These are phyloP conservation scores for Colletotrichum gloeosporioides DNA, from an alignment of 2,329 filamentous ascomycete genomes.

Conservation along the genomic window DNA sequence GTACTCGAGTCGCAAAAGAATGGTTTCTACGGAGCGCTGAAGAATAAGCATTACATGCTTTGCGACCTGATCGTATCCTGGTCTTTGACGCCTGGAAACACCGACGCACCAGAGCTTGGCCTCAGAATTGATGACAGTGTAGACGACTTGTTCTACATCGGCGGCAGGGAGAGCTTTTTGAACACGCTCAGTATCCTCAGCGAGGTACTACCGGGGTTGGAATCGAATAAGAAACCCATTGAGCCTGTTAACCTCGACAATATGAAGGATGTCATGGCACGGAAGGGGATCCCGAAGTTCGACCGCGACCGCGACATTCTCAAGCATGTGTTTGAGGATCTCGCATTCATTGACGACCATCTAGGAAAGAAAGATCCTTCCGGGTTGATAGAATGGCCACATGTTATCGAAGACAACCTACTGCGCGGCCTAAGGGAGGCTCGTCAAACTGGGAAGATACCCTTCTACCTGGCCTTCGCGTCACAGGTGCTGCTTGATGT, in stretches of 20 bases:
- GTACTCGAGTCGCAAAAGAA: slow-evolving; percentile 22
- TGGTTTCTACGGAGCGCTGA: neutral
- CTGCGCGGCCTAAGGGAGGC: slow-evolving; percentile 38
- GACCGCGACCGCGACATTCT: neutral
- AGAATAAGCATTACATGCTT: neutral
- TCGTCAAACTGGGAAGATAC: slow-evolving; percentile 30
- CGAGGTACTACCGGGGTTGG: neutral
- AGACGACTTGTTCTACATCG: neutral
- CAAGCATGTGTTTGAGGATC: neutral
- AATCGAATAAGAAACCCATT: neutral
- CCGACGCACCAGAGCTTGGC: slow-evolving; percentile 9
- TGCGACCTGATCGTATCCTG: neutral
- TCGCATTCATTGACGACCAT: neutral
- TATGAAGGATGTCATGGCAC: neutral
- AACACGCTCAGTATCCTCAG: neutral
- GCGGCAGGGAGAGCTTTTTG: neutral
- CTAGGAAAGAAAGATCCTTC: neutral
- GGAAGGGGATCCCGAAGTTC: neutral
- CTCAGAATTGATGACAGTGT: neutral
- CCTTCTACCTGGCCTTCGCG: slow-evolving; percentile 44
- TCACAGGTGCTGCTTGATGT: slow-evolving; percentile 48
- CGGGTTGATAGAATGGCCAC: neutral
- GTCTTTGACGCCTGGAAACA: neutral
- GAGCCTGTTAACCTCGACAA: neutral
- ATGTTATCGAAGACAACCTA: slow-evolving; percentile 38